phyloP scores from a whole-genome alignment of 75 land plant genomes.

The Pinus taeda region DNA sequence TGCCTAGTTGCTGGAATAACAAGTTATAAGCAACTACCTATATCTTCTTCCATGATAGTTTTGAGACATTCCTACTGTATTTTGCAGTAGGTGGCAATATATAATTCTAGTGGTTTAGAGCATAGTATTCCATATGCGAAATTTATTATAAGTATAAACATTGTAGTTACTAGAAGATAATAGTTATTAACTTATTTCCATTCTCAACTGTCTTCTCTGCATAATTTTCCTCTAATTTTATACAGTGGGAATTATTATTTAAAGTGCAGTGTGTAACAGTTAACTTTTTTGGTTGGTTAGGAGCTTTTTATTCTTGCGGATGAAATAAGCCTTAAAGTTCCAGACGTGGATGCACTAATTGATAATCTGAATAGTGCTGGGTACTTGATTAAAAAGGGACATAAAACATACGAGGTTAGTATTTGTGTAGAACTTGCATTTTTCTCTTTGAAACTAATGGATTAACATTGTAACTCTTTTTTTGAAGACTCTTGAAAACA shows the following conservation, averaged over 20 bases:
- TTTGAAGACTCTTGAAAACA: no score
- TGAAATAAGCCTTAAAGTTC: constrained; percentile 74
- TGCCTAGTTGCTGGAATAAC: not conserved
- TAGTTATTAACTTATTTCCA: not conserved
- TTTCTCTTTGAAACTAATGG: not conserved
- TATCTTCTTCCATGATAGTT: not conserved
- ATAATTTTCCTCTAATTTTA: not conserved
- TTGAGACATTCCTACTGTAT: not conserved
- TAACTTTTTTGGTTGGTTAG: constrained; percentile 27
- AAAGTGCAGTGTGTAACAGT: not conserved
- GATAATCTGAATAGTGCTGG: constrained; percentile 87
- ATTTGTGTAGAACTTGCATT: not conserved
- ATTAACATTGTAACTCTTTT: not conserved
- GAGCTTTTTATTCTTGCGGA: constrained; percentile 89
- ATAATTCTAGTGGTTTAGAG: not conserved
- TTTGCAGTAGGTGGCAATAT: not conserved
- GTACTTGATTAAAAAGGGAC: constrained; percentile 88
- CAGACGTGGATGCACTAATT: constrained; percentile 79
- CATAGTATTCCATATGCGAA: no score
- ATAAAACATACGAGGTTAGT: constrained; percentile 78
- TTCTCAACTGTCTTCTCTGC: not conserved
- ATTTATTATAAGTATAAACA: not conserved
- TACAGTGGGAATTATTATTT: not conserved
- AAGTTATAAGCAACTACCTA: not conserved
- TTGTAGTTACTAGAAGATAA: no score